Evolutionary conservation across 352 stramenopile species (phyloP).

Genomic region (Pythium rhizo-oryzae): DNA sequence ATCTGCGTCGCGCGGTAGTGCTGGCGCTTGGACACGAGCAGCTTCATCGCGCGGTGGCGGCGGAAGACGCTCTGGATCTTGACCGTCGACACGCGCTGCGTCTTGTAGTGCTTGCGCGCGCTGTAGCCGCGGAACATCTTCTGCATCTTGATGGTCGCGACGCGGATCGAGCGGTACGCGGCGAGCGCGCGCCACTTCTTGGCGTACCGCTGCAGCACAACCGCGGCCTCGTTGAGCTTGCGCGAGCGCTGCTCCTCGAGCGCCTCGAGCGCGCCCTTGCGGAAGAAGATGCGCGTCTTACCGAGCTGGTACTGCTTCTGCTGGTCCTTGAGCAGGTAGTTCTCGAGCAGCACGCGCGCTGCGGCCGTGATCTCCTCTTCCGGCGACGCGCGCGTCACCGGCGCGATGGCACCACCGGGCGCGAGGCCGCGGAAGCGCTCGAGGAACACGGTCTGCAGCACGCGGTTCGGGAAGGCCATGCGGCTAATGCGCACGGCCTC

Average conservation of each 20-base stretch:
- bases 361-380: constrained; percentile 50
- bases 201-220: constrained; percentile 80
- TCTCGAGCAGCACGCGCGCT: constrained; percentile 55
- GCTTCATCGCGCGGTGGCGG: constrained; percentile 57
- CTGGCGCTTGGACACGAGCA: constrained; percentile 62
- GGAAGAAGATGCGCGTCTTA: constrained; percentile 95
- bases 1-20: constrained; percentile 79
- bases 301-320: constrained; percentile 78
- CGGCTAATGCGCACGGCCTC: constrained; percentile 98
- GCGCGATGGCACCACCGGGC: constrained; percentile 30
- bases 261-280: constrained; percentile 89
- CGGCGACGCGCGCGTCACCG: constrained; percentile 36
- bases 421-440: constrained; percentile 83
- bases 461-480: constrained; percentile 97
- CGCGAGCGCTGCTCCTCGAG: constrained; percentile 88
- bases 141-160: constrained; percentile 61
- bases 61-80: constrained; percentile 70
- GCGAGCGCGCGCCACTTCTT: constrained; percentile 82
- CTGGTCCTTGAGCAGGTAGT: constrained; percentile 64
- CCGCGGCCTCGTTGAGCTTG: constrained; percentile 77
- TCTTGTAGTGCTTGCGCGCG: constrained; percentile 54
- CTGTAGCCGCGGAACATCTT: constrained; percentile 55
- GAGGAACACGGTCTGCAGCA: constrained; percentile 90
- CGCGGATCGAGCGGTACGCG: constrained; percentile 59
- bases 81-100: constrained; percentile 60